Percentiles rank a stretch among this genome's conserved stretches.
Evolutionary conservation across 306 rosid genomes (phyloP).

Genomic region (Ormosia semicastrata): DNA sequence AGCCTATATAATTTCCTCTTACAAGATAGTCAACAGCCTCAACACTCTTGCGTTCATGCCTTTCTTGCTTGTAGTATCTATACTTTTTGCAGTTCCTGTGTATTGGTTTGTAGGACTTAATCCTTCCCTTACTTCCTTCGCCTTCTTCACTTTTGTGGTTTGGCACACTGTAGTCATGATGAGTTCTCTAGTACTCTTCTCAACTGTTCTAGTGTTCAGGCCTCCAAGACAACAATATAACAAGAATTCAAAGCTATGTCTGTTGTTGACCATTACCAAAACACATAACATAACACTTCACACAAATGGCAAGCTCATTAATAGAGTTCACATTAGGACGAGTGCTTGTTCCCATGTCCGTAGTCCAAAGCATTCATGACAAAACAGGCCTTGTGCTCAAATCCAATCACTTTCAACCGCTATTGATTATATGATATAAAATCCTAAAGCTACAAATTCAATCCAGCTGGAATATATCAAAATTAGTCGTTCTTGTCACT

Average conservation of each 20-base stretch:
- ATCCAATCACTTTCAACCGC: background rate
- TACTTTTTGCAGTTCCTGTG: conserved; percentile 68
- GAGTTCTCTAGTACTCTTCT: conserved; percentile 78
- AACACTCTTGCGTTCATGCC: conserved; percentile 76
- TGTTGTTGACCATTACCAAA: background rate
- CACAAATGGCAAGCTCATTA: background rate
- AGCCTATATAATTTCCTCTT: conserved; percentile 72
- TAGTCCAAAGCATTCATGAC: background rate
- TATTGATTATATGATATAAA: background rate
- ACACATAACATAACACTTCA: background rate
- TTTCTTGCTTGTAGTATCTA: conserved; percentile 68
- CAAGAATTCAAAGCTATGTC: background rate
- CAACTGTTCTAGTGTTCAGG: conserved; percentile 75
- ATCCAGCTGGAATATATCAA: background rate
- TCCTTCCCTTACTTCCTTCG: conserved; percentile 63
- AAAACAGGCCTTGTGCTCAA: background rate
- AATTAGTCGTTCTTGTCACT: background rate
- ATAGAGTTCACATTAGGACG: background rate
- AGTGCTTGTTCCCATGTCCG: background rate
- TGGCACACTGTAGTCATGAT: conserved; percentile 93
- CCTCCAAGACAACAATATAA: conserved; percentile 55
- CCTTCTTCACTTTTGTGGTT: conserved; percentile 71
- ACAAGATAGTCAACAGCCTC: conserved; percentile 56
- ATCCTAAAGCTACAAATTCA: background rate
- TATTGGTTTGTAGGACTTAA: conserved; percentile 91